Conservation (phyloP, 371 early-diverging fungal genomes). For the Apophysomyces sp. region DNA sequence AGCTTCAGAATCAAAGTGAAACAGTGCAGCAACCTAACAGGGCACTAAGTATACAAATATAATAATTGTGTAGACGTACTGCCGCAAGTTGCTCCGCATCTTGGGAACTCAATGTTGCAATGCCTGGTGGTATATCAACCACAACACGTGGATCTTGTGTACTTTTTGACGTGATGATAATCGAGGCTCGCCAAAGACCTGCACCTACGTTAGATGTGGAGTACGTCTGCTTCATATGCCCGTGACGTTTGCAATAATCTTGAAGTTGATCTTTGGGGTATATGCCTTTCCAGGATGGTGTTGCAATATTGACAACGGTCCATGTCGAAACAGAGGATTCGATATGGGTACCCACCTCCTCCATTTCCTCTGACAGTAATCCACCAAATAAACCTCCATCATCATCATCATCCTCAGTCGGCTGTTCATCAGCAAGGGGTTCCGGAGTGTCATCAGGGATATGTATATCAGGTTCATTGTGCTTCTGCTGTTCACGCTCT, state of each 20-base stretch:
- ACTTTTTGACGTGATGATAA: constrained; percentile 11
- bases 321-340: constrained; percentile 3
- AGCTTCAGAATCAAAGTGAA: constrained; percentile 42
- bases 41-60: not conserved
- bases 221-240: constrained; percentile 12
- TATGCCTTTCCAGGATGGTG: constrained; percentile 45
- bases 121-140: constrained; percentile 15
- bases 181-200: constrained; percentile 22
- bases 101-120: constrained; percentile 6
- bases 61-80: constrained; percentile 15
- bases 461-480: constrained; percentile 23
- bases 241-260: constrained; percentile 27
- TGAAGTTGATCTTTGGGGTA: constrained; percentile 42
- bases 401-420: not conserved
- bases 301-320: constrained; percentile 16
- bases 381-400: constrained; percentile 13
- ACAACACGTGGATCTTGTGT: not conserved
- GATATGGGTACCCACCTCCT: constrained; percentile 7
- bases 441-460: constrained; percentile 1
- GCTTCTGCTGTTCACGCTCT: constrained; percentile 30
- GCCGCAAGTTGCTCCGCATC: constrained; percentile 66
- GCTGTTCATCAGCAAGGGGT: not conserved
- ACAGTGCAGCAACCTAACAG: constrained; percentile 48
- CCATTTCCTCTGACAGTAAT: constrained; percentile 28
- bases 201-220: constrained; percentile 5